Base-by-base conservation (phyloP, 2,329 filamentous ascomycete species). In the Aspergillus sp. region DNA sequence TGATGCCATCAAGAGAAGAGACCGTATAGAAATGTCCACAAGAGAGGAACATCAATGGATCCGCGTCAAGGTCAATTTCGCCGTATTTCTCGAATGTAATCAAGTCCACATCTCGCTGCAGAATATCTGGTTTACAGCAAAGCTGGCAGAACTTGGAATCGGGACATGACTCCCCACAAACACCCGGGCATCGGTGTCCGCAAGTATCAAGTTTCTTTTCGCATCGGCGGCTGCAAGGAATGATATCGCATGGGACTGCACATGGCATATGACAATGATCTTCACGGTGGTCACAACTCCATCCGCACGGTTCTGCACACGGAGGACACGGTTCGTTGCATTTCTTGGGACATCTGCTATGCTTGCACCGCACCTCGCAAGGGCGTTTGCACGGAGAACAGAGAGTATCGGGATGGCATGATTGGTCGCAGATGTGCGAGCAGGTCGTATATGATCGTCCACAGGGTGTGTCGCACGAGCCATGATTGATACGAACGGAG, bases 121-220 rank as follows among this genome's bases (percentile, higher is more conserved):
- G 34, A 13, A 37, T 27, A 37, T 37, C 31, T 7, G 19, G n/a
- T 10, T 42, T 27, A 11, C 44, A 36, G 33, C 49, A 51, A 5
- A 29, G 6, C 3, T 47, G 47, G 32, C 47, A 49, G 5, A 43
- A 36, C 26, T 26, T 36, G 7, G 44, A 12, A 9, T 43, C 31
- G 6, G 51, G 49, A 13, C 53, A 56, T 4, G 10, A 27, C 30
- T 54, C 53, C 5, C 53, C 47, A 26, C 51, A 56, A 4, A 52
- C 10, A 5, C 45, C 36, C 4, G 53, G 53, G 31, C 51, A 56
- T 13, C 32, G 49, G 32, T 56, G 53, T 5, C 47, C 45, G 38
- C 53, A 56, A 19, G 19, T 19, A 32, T 27, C 10, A 1, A 55
- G 12, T 6, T 9, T 39, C 19, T 52, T 48, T 3, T 42, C 30